These are phyloP conservation scores for Creolimax fragrantissima DNA, from an alignment of 78 protist genomes.

Conservation along the genomic window DNA sequence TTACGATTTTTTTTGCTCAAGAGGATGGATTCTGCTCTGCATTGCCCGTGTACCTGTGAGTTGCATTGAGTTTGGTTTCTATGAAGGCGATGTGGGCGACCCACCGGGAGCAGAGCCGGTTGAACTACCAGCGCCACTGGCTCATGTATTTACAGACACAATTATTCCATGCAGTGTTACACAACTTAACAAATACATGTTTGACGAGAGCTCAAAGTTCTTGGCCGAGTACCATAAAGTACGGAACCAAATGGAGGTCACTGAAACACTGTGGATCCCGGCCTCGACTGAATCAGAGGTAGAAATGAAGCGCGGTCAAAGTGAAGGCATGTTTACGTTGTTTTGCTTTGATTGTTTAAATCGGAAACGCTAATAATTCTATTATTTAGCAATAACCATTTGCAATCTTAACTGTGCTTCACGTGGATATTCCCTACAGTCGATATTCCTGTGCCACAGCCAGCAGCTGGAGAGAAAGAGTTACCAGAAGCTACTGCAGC, in stretches of 20 bases:
- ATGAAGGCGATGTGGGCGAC: background rate
- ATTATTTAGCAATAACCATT: too few species aligned
- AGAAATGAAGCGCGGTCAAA: too few species aligned
- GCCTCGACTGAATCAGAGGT: too few species aligned
- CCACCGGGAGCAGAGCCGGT: background rate
- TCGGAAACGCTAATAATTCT: too few species aligned
- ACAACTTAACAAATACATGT: background rate
- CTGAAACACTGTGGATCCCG: background rate
- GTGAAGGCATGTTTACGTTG: too few species aligned
- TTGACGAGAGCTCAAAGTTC: background rate
- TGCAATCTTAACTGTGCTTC: too few species aligned
- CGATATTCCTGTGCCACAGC: too few species aligned
- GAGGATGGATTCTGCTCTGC: background rate
- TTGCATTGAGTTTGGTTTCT: background rate
- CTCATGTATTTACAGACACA: background rate
- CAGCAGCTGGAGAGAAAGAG: too few species aligned
- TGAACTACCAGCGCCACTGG: background rate
- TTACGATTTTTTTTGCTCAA: too few species aligned
- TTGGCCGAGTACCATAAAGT: background rate
- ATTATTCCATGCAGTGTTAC: background rate
- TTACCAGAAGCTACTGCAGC: too few species aligned
- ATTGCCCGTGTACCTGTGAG: background rate
- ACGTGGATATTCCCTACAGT: too few species aligned
- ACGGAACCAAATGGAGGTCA: background rate
- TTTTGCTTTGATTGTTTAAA: too few species aligned